A percentile compares a stretch with the other conserved stretches of the same genome.
phyloP scores from a whole-genome alignment of 2,329 filamentous ascomycete genomes.

The Bipolaris bicolor region DNA sequence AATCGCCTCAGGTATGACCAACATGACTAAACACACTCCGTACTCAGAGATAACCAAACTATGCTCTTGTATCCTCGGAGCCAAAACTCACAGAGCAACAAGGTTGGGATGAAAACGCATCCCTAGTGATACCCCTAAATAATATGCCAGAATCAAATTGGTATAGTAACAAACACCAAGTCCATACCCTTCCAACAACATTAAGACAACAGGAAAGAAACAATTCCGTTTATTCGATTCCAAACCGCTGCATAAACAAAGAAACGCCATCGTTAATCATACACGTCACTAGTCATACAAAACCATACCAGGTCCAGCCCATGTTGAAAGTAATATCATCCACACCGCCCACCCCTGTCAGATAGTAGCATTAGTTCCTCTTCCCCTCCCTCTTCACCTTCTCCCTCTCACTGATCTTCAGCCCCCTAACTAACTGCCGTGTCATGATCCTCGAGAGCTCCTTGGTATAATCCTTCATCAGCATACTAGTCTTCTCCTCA shows the following conservation, averaged over 20 bases:
- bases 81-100: neutral
- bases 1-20: neutral
- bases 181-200: neutral
- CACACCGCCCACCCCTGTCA: too few relatives aligned
- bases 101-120: neutral
- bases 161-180: neutral
- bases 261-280: conserved; percentile 8
- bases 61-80: neutral
- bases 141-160: neutral
- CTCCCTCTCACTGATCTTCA: conserved; percentile 25
- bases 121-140: neutral
- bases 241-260: neutral
- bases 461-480: conserved; percentile 34
- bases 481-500: conserved; percentile 30
- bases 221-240: neutral
- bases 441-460: conserved; percentile 39
- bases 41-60: neutral
- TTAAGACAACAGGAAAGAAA: neutral
- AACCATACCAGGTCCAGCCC: conserved; percentile 1
- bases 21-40: neutral
- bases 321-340: neutral
- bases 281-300: conserved; percentile 4
- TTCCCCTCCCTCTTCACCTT: conserved; percentile 3
- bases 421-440: conserved; percentile 27
- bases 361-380: neutral